phyloP scores from a whole-genome alignment of 768 basidiomycete genomes.

The Mycena leptocephala region DNA sequence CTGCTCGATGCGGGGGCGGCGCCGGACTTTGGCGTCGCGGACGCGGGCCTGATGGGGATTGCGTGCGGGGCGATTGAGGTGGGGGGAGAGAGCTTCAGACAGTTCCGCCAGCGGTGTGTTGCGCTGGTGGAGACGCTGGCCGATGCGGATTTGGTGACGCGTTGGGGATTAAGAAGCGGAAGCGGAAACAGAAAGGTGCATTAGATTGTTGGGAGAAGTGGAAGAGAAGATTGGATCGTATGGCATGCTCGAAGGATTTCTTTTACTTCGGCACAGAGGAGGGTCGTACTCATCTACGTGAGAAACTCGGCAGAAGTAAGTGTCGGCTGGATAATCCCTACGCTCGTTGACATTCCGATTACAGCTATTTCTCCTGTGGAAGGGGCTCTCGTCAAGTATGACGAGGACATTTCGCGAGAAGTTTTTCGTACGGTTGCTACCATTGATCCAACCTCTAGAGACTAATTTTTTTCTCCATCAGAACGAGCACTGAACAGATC shows the following conservation, averaged over 20 bases:
- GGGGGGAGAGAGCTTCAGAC: not conserved
- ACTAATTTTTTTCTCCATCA: not conserved
- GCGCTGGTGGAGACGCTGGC: conserved; percentile 16
- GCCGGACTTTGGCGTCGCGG: not conserved
- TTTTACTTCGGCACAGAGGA: conserved; percentile 28
- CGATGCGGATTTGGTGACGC: conserved; percentile 1
- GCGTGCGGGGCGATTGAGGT: conserved; percentile 11
- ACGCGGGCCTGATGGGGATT: conserved; percentile 5
- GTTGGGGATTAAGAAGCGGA: conserved; percentile 23
- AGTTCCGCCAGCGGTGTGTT: conserved; percentile 13
- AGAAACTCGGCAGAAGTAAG: conserved; percentile 17
- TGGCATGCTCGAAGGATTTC: conserved; percentile 17
- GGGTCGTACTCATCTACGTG: conserved; percentile 12
- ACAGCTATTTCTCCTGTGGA: conserved; percentile 21
- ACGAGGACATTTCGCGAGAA: conserved; percentile 18
- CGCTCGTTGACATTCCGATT: not conserved
- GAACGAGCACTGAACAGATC: conserved; percentile 13
- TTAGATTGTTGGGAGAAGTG: conserved; percentile 15
- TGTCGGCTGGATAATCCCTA: not conserved
- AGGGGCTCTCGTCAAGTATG: conserved; percentile 19
- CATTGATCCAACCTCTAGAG: not conserved
- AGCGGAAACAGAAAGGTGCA: conserved; percentile 29
- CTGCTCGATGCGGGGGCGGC: conserved; percentile 2
- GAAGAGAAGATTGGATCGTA: conserved; percentile 18
- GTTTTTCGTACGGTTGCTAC: conserved; percentile 9